Percentiles rank a stretch among this genome's conserved stretches.
Evolutionary conservation across 441 rosid species (phyloP).

Genomic region (Adansonia grandidieri): DNA sequence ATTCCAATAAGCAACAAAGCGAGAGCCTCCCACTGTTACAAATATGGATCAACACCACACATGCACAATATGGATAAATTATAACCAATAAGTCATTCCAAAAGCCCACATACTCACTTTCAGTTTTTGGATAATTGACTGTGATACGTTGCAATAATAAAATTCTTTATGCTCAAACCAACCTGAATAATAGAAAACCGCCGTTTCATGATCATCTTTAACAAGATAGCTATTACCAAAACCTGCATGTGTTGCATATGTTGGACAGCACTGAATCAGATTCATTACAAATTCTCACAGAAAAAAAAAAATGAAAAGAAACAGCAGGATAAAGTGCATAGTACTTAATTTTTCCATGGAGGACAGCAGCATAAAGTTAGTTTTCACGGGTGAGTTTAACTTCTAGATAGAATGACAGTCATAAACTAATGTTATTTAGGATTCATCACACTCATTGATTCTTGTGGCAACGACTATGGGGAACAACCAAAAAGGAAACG

Average conservation of each 20-base stretch:
- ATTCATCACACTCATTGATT: neutral
- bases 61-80: constrained; percentile 2
- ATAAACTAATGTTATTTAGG: neutral
- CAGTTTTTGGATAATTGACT: neutral
- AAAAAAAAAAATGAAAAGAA: constrained; percentile 1
- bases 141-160: neutral
- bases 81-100: neutral
- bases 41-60: constrained; percentile 15
- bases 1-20: constrained; percentile 95
- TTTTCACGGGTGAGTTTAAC: neutral
- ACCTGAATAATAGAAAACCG: constrained; percentile 95
- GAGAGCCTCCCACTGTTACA: constrained; percentile 96
- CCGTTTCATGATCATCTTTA: constrained; percentile 88
- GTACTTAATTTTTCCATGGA: neutral
- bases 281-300: constrained; percentile 13
- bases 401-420: neutral
- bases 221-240: constrained; percentile 88
- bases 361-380: neutral
- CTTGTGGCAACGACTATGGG: neutral
- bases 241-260: constrained; percentile 50
- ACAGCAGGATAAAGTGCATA: neutral
- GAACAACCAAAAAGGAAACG: neutral
- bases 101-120: neutral
- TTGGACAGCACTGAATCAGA: neutral
- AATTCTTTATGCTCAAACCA: constrained; percentile 18